A percentile compares a stretch with the other conserved stretches of the same genome.
phyloP scores from a whole-genome alignment of 2,329 filamentous ascomycete species.

The Fusarium sp. region DNA sequence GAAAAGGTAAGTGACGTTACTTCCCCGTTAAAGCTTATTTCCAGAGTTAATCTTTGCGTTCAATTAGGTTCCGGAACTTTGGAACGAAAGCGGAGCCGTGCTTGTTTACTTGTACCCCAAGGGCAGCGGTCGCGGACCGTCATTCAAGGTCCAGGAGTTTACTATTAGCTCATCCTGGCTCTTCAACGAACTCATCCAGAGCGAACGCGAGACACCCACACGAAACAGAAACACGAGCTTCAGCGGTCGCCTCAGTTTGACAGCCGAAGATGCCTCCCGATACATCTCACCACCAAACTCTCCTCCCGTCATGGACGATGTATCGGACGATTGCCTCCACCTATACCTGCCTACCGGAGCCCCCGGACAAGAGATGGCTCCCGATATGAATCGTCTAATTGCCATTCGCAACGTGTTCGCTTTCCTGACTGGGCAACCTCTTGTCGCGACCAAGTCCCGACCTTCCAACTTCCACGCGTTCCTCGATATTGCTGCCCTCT shows the following conservation, averaged over 20 bases:
- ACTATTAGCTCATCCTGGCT: slow-evolving; percentile 66
- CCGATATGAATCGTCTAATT: slow-evolving; percentile 66
- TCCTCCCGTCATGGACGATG: slow-evolving; percentile 52
- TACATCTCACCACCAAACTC: slow-evolving; percentile 54
- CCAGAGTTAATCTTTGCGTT: slow-evolving; percentile 29
- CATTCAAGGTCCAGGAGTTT: slow-evolving; percentile 70
- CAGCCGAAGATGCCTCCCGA: slow-evolving; percentile 62
- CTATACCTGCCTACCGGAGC: slow-evolving; percentile 65
- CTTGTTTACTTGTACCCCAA: slow-evolving; percentile 68
- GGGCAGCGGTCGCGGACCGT: slow-evolving; percentile 63
- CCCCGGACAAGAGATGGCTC: slow-evolving; percentile 49
- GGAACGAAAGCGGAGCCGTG: slow-evolving; percentile 70
- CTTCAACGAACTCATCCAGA: slow-evolving; percentile 65
- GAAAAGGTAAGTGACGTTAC: slow-evolving; percentile 62
- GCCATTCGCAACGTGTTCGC: slow-evolving; percentile 74
- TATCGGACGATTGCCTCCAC: slow-evolving; percentile 56
- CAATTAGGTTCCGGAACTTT: slow-evolving; percentile 71
- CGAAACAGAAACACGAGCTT: slow-evolving; percentile 59
- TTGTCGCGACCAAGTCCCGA: slow-evolving; percentile 67
- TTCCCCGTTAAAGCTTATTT: slow-evolving; percentile 14
- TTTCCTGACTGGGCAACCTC: slow-evolving; percentile 71
- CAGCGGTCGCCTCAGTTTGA: slow-evolving; percentile 60
- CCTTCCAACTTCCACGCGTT: slow-evolving; percentile 67
- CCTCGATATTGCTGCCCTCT: slow-evolving; percentile 63
- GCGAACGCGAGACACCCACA: slow-evolving; percentile 54